Conservation (phyloP, 495 filamentous ascomycete species). For the Podospora australis region DNA sequence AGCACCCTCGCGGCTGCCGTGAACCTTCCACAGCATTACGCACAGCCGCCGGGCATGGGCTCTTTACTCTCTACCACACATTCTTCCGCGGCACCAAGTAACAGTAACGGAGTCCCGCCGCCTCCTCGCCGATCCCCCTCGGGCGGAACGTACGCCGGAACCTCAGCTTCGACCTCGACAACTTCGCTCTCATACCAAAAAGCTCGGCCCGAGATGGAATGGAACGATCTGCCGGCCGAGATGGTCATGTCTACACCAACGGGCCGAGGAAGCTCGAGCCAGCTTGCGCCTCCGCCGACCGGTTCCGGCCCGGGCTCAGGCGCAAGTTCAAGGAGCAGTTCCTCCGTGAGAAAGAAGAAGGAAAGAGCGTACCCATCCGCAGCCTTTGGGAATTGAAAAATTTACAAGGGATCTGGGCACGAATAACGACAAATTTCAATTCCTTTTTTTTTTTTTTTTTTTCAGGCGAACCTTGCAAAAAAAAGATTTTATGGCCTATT, state of each 20-base stretch:
- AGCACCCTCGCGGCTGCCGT: slow-evolving; percentile 6
- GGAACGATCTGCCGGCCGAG: slow-evolving; percentile 51
- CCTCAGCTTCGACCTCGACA: slow-evolving; percentile 12
- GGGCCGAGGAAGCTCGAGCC: background rate
- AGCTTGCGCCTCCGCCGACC: slow-evolving; percentile 1
- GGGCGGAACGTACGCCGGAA: no score
- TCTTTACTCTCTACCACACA: background rate
- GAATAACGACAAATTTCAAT: background rate
- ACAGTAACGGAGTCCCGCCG: no score
- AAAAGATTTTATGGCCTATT: no score
- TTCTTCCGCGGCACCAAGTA: no score
- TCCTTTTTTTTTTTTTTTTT: background rate
- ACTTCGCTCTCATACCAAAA: slow-evolving; percentile 45
- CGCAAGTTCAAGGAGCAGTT: slow-evolving; percentile 44
- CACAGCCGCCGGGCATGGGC: background rate
- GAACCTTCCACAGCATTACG: slow-evolving; percentile 6
- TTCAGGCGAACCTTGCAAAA: no score
- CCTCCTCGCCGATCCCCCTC: background rate
- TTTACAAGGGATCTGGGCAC: no score
- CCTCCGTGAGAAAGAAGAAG: slow-evolving; percentile 40
- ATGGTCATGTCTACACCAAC: slow-evolving; percentile 29
- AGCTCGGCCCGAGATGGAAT: slow-evolving; percentile 45
- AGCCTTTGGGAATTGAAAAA: slow-evolving; percentile 43
- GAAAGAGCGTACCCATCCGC: slow-evolving; percentile 46
- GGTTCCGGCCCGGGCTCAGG: slow-evolving; percentile 21